phyloP scores from a whole-genome alignment of 2,329 filamentous ascomycete genomes.

The Acarospora socialis region DNA sequence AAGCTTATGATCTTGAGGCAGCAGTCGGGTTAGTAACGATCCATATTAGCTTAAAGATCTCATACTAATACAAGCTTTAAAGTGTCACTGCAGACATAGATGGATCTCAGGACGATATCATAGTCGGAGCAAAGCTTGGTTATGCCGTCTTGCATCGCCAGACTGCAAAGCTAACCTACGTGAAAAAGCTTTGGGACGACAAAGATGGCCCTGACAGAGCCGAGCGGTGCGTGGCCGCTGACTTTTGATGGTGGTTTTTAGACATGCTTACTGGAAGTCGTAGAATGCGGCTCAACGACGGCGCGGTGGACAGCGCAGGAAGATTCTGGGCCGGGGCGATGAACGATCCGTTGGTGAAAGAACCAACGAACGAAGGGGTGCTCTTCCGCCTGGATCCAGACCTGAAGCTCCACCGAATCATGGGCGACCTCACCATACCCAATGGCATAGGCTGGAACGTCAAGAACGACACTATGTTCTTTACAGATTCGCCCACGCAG shows the following conservation, averaged over 20 bases:
- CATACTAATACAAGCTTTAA: neutral
- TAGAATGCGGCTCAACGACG: constrained; percentile 59
- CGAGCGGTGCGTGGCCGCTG: constrained; percentile 25
- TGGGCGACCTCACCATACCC: constrained; percentile 58
- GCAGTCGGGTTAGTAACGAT: constrained; percentile 36
- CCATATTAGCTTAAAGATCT: constrained; percentile 35
- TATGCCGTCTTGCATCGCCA: constrained; percentile 60
- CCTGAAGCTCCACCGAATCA: constrained; percentile 43
- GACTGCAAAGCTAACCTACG: constrained; percentile 40
- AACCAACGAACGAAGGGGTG: constrained; percentile 41
- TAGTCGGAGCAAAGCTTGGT: constrained; percentile 69
- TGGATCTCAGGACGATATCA: constrained; percentile 52
- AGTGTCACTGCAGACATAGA: constrained; percentile 68
- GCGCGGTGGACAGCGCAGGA: constrained; percentile 63
- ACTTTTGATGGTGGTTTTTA: constrained; percentile 7
- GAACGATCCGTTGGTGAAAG: constrained; percentile 61
- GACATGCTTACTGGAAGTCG: constrained; percentile 2
- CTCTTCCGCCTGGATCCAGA: constrained; percentile 58
- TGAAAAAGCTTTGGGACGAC: constrained; percentile 42
- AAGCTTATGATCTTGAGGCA: constrained; percentile 41
- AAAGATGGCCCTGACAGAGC: constrained; percentile 33
- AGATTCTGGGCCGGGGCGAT: constrained; percentile 77
- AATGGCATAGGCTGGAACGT: constrained; percentile 74
- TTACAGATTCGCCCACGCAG: constrained; percentile 61
- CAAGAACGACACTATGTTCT: constrained; percentile 61